Evolutionary conservation across 108 stramenopile genomes (phyloP).

Genomic region (Nitzschia palea): DNA sequence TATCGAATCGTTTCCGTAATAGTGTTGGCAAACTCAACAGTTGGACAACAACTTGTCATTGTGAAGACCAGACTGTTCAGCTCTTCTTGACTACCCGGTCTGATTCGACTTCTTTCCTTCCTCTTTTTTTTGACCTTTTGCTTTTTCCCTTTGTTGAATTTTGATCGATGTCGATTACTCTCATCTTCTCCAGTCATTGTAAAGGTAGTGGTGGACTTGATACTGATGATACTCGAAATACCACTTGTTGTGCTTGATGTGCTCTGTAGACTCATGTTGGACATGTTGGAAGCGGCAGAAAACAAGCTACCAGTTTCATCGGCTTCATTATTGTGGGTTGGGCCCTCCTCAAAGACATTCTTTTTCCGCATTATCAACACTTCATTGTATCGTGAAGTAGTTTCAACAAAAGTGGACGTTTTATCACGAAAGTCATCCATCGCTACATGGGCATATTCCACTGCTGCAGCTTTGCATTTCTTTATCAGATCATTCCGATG

Average conservation of each 20-base stretch:
- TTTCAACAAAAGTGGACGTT: slow-evolving; percentile 46
- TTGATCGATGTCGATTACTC: slow-evolving; percentile 73
- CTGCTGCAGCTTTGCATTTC: slow-evolving; percentile 54
- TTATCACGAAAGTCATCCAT: slow-evolving; percentile 68
- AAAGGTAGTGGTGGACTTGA: slow-evolving; percentile 67
- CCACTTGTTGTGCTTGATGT: slow-evolving; percentile 47
- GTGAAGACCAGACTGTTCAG: slow-evolving; percentile 53
- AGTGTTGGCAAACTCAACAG: slow-evolving; percentile 38
- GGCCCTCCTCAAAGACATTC: slow-evolving; percentile 49
- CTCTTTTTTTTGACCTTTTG: slow-evolving; percentile 68
- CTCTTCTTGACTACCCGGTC: slow-evolving; percentile 84
- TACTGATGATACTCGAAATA: slow-evolving; percentile 79
- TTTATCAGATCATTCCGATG: slow-evolving; percentile 58
- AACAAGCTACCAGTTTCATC: slow-evolving; percentile 73
- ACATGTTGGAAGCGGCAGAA: slow-evolving; percentile 70
- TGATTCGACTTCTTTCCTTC: slow-evolving; percentile 40
- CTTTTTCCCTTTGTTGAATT: slow-evolving; percentile 84
- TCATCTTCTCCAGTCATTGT: slow-evolving; percentile 65
- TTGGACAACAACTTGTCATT: slow-evolving; percentile 51
- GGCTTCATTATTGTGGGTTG: slow-evolving; percentile 26
- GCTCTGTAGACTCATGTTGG: slow-evolving; percentile 63
- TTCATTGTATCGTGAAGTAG: slow-evolving; percentile 57
- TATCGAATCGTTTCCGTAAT: slow-evolving; percentile 73
- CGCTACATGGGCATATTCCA: slow-evolving; percentile 50
- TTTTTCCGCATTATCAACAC: slow-evolving; percentile 70